Conservation (phyloP, 495 filamentous ascomycete species). For the Aspergillus baeticus region DNA sequence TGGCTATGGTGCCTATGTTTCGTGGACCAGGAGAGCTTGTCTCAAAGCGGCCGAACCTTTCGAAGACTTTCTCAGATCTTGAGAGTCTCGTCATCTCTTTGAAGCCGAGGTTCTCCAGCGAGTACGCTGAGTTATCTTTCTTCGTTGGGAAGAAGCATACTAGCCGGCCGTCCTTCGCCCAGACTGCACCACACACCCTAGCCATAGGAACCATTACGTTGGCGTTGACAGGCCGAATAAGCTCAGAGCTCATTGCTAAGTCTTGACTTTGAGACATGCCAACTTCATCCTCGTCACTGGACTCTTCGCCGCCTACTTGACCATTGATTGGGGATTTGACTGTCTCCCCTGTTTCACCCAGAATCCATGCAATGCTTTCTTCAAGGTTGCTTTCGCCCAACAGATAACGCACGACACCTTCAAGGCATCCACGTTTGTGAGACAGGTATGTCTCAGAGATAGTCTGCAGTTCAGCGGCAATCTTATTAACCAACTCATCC, state of each 20-base stretch:
- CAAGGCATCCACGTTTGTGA: slow-evolving; percentile 73
- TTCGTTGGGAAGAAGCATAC: slow-evolving; percentile 87
- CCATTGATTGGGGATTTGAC: slow-evolving; percentile 52
- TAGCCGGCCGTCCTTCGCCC: slow-evolving; percentile 73
- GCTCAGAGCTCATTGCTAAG: slow-evolving; percentile 53
- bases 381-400: slow-evolving; percentile 79
- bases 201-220: slow-evolving; percentile 77
- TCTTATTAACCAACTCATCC: slow-evolving; percentile 60
- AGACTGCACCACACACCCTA: slow-evolving; percentile 71
- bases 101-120: slow-evolving; percentile 62
- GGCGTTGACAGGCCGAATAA: slow-evolving; percentile 58
- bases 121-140: slow-evolving; percentile 64
- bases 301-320: slow-evolving; percentile 65
- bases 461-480: slow-evolving; percentile 65
- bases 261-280: slow-evolving; percentile 51
- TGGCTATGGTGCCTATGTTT: slow-evolving; percentile 46
- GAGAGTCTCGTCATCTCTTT: slow-evolving; percentile 58
- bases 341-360: slow-evolving; percentile 44
- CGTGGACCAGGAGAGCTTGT: slow-evolving; percentile 53
- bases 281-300: slow-evolving; percentile 86
- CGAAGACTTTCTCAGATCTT: slow-evolving; percentile 71
- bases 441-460: slow-evolving; percentile 68
- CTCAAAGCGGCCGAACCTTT: slow-evolving; percentile 80
- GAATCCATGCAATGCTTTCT: slow-evolving; percentile 68
- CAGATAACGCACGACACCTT: slow-evolving; percentile 78